These are phyloP conservation scores for Ogataea pilisensis DNA, from an alignment of 805 yeast genomes.

Conservation along the genomic window DNA sequence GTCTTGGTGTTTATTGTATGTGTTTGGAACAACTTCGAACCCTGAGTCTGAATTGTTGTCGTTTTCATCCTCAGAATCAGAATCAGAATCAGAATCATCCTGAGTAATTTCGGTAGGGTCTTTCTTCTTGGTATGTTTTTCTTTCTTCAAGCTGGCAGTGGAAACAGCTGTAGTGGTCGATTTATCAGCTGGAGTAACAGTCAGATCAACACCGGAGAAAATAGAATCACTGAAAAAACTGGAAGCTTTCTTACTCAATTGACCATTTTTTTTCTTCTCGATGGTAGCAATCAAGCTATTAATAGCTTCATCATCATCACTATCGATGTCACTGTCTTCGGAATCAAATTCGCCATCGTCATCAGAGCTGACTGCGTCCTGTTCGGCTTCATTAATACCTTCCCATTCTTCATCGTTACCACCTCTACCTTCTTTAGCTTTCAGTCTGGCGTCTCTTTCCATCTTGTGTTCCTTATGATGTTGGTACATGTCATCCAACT, in stretches of 20 bases:
- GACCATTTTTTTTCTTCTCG: slow-evolving; percentile 40
- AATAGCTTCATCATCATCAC: slow-evolving; percentile 73
- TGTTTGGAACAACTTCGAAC: slow-evolving; percentile 46
- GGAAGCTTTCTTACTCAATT: slow-evolving; percentile 39
- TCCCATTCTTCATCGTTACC: slow-evolving; percentile 79
- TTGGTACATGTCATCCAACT: slow-evolving; percentile 78
- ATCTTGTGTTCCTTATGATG: slow-evolving; percentile 62
- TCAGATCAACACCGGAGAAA: slow-evolving; percentile 45
- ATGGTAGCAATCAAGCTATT: slow-evolving; percentile 52
- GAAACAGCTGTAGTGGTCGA: slow-evolving; percentile 3
- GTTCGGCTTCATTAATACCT: slow-evolving; percentile 51
- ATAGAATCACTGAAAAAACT: slow-evolving; percentile 49
- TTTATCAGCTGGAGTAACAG: slow-evolving; percentile 15
- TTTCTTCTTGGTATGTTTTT: slow-evolving; percentile 1
- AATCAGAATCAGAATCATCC: slow-evolving; percentile 19
- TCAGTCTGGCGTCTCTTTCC: slow-evolving; percentile 64
- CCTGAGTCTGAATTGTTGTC: slow-evolving; percentile 21
- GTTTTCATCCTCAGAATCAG: slow-evolving; percentile 11
- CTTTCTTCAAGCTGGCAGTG: slow-evolving; percentile 3
- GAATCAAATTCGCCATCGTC: slow-evolving; percentile 44
- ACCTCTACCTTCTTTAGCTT: slow-evolving; percentile 70
- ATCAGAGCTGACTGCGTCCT: slow-evolving; percentile 25
- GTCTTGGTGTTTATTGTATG: slow-evolving; percentile 33
- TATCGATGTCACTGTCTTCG: slow-evolving; percentile 39
- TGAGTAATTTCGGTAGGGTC: slow-evolving; percentile 9